Base-by-base conservation (phyloP, 1,139 yeast genomes). In the Kluyveromyces sp. region DNA sequence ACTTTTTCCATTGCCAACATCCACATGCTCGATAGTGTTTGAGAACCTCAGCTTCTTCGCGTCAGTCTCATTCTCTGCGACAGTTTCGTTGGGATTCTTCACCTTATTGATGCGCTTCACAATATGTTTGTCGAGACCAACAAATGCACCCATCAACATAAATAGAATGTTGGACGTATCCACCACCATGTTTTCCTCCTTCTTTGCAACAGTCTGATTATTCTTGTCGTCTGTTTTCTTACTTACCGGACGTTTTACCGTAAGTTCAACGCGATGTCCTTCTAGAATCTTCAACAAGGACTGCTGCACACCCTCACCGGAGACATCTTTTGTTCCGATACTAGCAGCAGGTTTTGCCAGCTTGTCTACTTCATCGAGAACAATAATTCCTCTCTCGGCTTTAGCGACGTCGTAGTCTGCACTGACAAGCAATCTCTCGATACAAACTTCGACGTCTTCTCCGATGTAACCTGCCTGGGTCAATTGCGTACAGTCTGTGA, bases 381-480 rank as follows among this genome's bases (percentile, higher is more conserved):
- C 78, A 41, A 75, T 67, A 33, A 75, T 74, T 4, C 80, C 80
- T 44, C 67, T 64, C 50, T 75, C 77, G 16, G 75, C 72, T 38
- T 64, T 66, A 9, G 67, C 69, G 18, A 73, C 71, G 50, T 75
- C 75, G 49, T 67, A 73, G 40, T 70, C 70, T 3, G 78, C 70
- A 45, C 63, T 69, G 3, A 68, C 70, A 36, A 74, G 58, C 16
- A 75, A 57, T 43, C 77, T 64, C 52, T 72, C 75, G 28, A 75
- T 67, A 50, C 80, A 74, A 17, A 69, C 61, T 46, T 75, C 79
- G 12, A 74, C 77, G 56, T 75, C 80, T 47, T 75, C 80, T 19
- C 80, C 80, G 40, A 75, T 73, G 50, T 75, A 75, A 7, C 80
- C 80, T 0, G 80, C 78, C 53, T 75, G 80, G 0, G 80, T 75